Evolutionary conservation across 1,284 basidiomycete species (phyloP).

Genomic region (Tilletia indica): DNA sequence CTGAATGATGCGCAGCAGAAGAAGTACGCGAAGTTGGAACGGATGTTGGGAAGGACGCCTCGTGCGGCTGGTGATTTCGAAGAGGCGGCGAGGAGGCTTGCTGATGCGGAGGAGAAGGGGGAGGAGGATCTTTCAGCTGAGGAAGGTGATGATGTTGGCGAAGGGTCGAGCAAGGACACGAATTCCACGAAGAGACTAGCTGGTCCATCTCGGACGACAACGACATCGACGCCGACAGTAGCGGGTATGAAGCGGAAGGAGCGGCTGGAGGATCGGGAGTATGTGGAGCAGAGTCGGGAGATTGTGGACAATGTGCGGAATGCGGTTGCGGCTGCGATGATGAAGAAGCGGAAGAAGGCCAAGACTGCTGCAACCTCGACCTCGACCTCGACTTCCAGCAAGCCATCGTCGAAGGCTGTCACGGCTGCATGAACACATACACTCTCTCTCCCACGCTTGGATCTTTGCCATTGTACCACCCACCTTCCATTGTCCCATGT

Average conservation of each 20-base stretch:
- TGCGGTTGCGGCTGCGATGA: conserved; percentile 72
- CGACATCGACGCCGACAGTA: conserved; percentile 16
- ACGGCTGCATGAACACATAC: neutral
- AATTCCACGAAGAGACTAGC: neutral
- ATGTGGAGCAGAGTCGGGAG: conserved; percentile 85
- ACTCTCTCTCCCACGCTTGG: neutral
- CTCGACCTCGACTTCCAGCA: neutral
- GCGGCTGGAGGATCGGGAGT: conserved; percentile 86
- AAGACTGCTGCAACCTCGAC: conserved; percentile 17
- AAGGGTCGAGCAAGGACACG: conserved; percentile 51
- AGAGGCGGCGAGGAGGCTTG: conserved; percentile 47
- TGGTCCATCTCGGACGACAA: neutral
- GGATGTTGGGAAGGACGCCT: conserved; percentile 44
- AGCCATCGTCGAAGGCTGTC: neutral
- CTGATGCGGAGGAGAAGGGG: conserved; percentile 44
- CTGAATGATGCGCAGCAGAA: conserved; percentile 66
- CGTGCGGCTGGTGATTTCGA: conserved; percentile 53
- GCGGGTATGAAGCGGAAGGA: conserved; percentile 69
- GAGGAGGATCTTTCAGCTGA: conserved; percentile 31
- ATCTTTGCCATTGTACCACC: neutral
- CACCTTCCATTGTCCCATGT: neutral
- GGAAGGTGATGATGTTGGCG: conserved; percentile 47
- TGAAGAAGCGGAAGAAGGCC: conserved; percentile 33
- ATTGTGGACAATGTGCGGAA: conserved; percentile 87
- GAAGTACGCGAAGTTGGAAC: conserved; percentile 78